phyloP scores from a whole-genome alignment of 2,329 filamentous ascomycete genomes.

The Ceratocystis papillata region DNA sequence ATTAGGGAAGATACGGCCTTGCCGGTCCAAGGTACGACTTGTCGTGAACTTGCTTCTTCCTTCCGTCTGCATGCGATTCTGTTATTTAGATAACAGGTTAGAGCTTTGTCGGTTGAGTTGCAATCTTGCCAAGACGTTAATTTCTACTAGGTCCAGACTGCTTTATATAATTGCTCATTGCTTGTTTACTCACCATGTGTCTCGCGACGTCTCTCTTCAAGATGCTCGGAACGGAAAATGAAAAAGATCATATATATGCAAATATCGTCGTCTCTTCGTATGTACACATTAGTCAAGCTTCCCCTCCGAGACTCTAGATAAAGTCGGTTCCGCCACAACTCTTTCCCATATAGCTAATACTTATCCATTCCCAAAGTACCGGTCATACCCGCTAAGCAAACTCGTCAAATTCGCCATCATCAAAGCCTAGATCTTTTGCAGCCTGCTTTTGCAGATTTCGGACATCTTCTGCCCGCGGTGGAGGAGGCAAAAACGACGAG shows the following conservation, averaged over 20 bases:
- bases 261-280: no score
- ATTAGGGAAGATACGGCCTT: neutral
- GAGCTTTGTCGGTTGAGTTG: neutral
- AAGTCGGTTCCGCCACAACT: neutral
- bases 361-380: neutral
- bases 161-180: no score
- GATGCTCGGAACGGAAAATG: no score
- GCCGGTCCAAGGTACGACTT: neutral
- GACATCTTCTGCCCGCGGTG: slow-evolving; percentile 52
- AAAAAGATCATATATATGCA: no score
- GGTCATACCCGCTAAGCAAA: slow-evolving; percentile 42
- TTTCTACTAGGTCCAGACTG: neutral
- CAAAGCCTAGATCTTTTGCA: slow-evolving; percentile 62
- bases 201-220: no score
- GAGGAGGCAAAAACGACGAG: slow-evolving; percentile 49
- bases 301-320: neutral
- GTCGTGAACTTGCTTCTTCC: neutral
- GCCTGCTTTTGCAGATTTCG: slow-evolving; percentile 50
- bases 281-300: no score
- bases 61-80: neutral
- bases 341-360: no score
- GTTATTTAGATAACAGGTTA: neutral
- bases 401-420: slow-evolving; percentile 81
- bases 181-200: no score
- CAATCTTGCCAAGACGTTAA: neutral